Conservation (phyloP, 352 stramenopile species). For the Phytopythium vexans region DNA sequence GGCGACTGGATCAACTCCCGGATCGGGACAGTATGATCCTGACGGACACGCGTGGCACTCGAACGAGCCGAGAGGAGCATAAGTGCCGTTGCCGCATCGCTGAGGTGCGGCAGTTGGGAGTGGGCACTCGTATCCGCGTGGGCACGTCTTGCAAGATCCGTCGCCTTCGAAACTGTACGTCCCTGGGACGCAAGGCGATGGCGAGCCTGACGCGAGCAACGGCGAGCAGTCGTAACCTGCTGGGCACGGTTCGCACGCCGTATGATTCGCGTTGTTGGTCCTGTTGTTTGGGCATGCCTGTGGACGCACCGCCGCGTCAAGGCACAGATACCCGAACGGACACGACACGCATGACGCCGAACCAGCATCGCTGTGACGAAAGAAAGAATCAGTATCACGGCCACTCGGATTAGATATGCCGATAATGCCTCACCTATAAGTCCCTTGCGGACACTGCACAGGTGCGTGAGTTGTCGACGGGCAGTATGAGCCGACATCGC, state of each 20-base stretch:
- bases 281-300: constrained; percentile 33
- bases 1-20: constrained; percentile 29
- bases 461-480: constrained; percentile 22
- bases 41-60: constrained; percentile 40
- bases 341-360: constrained; percentile 40
- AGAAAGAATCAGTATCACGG: no score
- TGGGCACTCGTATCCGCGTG: constrained; percentile 44
- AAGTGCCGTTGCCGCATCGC: constrained; percentile 32
- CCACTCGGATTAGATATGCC: no score
- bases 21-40: constrained; percentile 43
- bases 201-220: constrained; percentile 3
- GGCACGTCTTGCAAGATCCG: constrained; percentile 35
- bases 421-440: constrained; percentile 9
- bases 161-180: constrained; percentile 44
- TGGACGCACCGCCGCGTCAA: constrained; percentile 11
- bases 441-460: constrained; percentile 27
- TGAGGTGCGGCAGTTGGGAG: constrained; percentile 26
- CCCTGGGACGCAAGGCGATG: constrained; percentile 20
- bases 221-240: constrained; percentile 39
- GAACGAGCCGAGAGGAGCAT: constrained; percentile 18
- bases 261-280: constrained; percentile 44
- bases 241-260: constrained; percentile 38
- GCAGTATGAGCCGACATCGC: constrained; percentile 33
- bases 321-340: constrained; percentile 44
- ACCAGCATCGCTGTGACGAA: constrained; percentile 17